Evolutionary conservation across 2,329 filamentous ascomycete genomes (phyloP).

Genomic region (Aspergillus sp.): DNA sequence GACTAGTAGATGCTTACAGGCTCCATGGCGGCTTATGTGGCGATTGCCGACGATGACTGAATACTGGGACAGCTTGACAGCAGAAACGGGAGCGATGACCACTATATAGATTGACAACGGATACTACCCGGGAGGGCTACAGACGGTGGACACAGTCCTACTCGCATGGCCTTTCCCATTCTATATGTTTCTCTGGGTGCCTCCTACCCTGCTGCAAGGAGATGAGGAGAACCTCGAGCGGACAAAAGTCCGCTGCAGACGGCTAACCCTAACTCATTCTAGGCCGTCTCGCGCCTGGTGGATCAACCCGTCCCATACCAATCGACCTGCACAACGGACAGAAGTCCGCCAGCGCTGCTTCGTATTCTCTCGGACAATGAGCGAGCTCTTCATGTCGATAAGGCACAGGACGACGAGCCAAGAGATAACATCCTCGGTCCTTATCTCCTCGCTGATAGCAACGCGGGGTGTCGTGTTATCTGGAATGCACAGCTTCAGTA

Average conservation of each 20-base stretch:
- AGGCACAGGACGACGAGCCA: slow-evolving; percentile 1
- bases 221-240: background rate
- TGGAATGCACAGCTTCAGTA: background rate
- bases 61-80: background rate
- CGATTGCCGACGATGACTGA: no score
- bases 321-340: slow-evolving; percentile 3
- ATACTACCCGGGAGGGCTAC: background rate
- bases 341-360: background rate
- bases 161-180: background rate
- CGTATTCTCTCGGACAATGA: background rate
- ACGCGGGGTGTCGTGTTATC: background rate
- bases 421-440: slow-evolving; percentile 6
- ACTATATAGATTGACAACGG: background rate
- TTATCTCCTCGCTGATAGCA: slow-evolving; percentile 3
- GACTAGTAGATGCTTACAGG: background rate
- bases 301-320: no score
- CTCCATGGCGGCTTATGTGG: background rate
- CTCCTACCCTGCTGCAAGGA: background rate
- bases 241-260: background rate
- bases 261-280: background rate
- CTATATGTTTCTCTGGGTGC: background rate
- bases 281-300: background rate
- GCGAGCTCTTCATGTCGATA: background rate
- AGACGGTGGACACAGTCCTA: background rate
- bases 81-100: background rate